These are phyloP conservation scores for Helicosporidium sp. DNA, from an alignment of 139 green algal genomes.

Conservation along the genomic window DNA sequence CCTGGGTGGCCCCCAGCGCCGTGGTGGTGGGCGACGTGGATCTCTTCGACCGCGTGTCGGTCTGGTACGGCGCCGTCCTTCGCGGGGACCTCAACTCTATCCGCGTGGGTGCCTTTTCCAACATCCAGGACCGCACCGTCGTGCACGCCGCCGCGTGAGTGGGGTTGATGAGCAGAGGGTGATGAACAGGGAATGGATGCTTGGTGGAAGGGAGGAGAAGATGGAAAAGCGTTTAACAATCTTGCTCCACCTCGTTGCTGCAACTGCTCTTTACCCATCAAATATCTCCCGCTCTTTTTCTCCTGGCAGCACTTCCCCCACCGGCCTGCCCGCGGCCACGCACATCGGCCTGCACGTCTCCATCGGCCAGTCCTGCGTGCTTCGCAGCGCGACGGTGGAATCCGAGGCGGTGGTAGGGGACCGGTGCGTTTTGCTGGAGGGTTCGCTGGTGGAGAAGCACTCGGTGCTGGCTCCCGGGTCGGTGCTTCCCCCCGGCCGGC, in stretches of 20 bases:
- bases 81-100: conserved; percentile 74
- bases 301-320: conserved; percentile 39
- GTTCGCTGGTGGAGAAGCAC: conserved; percentile 49
- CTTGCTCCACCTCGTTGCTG: too few species aligned
- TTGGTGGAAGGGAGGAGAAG: too few species aligned
- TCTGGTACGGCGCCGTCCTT: conserved; percentile 68
- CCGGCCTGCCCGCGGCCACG: conserved; percentile 56
- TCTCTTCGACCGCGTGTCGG: conserved; percentile 51
- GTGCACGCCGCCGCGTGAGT: conserved; percentile 65
- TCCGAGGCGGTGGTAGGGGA: conserved; percentile 50
- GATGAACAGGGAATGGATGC: too few species aligned
- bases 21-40: conserved; percentile 69
- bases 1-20: conserved; percentile 64
- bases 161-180: too few species aligned
- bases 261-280: too few species aligned
- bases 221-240: too few species aligned
- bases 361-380: conserved; percentile 53
- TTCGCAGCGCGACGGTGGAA: conserved; percentile 53
- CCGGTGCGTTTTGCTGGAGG: conserved; percentile 54
- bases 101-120: conserved; percentile 39
- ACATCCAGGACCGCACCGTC: conserved; percentile 57
- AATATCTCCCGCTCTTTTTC: neutral
- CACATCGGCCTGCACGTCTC: conserved; percentile 56
- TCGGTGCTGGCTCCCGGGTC: conserved; percentile 52
- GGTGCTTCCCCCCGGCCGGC: conserved; percentile 56